Base-by-base conservation (phyloP, 2,329 filamentous ascomycete species). In the Claviceps sp. region DNA sequence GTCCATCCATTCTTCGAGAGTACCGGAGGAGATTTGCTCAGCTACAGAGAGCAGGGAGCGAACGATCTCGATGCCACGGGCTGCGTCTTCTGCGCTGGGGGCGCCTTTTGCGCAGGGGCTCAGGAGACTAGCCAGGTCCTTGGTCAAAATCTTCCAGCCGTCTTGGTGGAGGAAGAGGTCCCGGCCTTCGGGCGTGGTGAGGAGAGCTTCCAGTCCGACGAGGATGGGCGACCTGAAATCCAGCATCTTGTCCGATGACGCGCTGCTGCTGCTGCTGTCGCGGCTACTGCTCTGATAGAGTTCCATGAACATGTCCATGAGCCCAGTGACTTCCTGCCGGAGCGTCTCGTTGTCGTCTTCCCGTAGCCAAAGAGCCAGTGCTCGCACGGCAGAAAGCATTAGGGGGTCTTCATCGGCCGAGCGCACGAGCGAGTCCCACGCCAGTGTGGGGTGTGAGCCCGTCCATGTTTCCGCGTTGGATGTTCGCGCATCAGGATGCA, bases 271-370 rank as follows among this genome's bases (percentile, higher is more conserved):
- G 30, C 30, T 34, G 30, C 30, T 11, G 30, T 11, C 30, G 30
- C 30, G 30, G 9, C 9, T 34, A 34, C 30, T 34, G 2, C 60
- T 61, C 45, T 68, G 68, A 62, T 85, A 86, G 0, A 86, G 67
- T 13, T 82, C 79, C 50, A 84, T 61, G 36, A 85, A 70, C 70
- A 86, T 76, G 57, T 86, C 83, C 54, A 73, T 74, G 48, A 86
- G 64, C 0, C 79, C 81, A 0, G 74, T 72, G 11, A 74, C 75
- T 58, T 83, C 77, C 48, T 69, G 73, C 11, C 80, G 69, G 41
- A 85, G 60, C 7, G 68, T 65, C 14, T 80, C 75, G 42, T 79
- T 80, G 42, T 85, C 82, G 52, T 87, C 82, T 55, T 87, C 83
- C 7, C 79, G 71, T n/a, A 86, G 67, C 84, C 84, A 87, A 18